Conservation (phyloP, 305 asterid species). For the Solanum hybrid region DNA sequence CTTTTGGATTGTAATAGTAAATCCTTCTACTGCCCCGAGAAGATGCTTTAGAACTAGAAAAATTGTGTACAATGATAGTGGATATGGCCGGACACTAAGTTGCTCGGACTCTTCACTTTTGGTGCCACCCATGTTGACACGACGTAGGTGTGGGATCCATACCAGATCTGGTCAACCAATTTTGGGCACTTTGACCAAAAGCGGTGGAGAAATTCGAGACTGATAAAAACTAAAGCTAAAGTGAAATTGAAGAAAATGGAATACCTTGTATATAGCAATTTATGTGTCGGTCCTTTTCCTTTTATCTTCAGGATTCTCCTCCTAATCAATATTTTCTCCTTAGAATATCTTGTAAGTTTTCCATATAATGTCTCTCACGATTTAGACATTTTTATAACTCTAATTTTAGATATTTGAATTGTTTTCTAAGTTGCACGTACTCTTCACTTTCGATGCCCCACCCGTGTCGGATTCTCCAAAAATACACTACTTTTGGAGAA, state of each 20-base stretch:
- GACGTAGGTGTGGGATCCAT: not conserved
- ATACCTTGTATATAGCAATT: not conserved
- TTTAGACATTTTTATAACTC: not conserved
- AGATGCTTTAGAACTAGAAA: not conserved
- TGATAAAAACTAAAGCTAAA: not conserved
- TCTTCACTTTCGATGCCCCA: too few species aligned
- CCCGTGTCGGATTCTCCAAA: too few species aligned
- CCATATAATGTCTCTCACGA: not conserved
- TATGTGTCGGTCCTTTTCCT: not conserved
- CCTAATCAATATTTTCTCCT: not conserved
- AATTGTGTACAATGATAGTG: not conserved
- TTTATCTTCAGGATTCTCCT: not conserved
- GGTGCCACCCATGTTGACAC: not conserved
- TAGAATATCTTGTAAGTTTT: not conserved
- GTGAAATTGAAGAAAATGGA: not conserved
- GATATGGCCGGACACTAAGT: not conserved
- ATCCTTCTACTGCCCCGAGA: not conserved
- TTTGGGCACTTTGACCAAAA: not conserved
- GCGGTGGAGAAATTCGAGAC: not conserved
- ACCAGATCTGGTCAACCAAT: not conserved
- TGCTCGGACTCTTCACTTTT: not conserved
- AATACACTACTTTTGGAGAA: too few species aligned
- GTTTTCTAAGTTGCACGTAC: too few species aligned
- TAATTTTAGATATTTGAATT: not conserved
- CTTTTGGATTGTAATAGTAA: not conserved